phyloP scores from a whole-genome alignment of 805 yeast genomes.

The Tetrapisispora taiwanensis region DNA sequence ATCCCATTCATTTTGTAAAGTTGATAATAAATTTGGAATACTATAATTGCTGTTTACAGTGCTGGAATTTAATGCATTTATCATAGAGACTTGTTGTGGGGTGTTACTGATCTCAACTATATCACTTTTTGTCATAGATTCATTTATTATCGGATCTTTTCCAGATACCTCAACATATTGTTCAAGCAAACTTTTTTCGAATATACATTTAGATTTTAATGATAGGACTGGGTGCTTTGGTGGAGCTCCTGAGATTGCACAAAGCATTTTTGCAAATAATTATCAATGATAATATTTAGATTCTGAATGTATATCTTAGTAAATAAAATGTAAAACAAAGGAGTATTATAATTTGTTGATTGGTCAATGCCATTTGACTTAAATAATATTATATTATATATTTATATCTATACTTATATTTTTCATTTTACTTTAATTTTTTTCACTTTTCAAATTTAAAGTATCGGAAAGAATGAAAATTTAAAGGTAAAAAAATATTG shows the following conservation, averaged over 20 bases:
- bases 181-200: conserved; percentile 52
- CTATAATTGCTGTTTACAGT: conserved; percentile 33
- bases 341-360: too few relatives aligned
- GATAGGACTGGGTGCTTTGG: conserved; percentile 70
- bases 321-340: too few relatives aligned
- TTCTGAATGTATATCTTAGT: too few relatives aligned
- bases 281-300: too few relatives aligned
- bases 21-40: conserved; percentile 65
- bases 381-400: too few relatives aligned
- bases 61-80: conserved; percentile 33
- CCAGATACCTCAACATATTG: conserved; percentile 55
- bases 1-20: conserved; percentile 87
- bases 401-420: too few relatives aligned
- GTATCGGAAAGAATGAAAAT: too few relatives aligned
- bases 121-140: conserved; percentile 48
- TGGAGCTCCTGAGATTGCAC: conserved; percentile 56
- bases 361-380: too few relatives aligned
- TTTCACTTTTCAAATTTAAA: too few relatives aligned
- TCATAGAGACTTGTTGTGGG: conserved; percentile 22
- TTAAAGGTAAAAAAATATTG: too few relatives aligned
- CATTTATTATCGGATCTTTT: conserved; percentile 66
- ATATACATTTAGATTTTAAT: conserved; percentile 56
- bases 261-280: conserved; percentile 18
- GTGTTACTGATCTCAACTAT: conserved; percentile 36
- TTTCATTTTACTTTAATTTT: too few relatives aligned